phyloP scores from a whole-genome alignment of 2,329 filamentous ascomycete species.

The Didymella glomerata region DNA sequence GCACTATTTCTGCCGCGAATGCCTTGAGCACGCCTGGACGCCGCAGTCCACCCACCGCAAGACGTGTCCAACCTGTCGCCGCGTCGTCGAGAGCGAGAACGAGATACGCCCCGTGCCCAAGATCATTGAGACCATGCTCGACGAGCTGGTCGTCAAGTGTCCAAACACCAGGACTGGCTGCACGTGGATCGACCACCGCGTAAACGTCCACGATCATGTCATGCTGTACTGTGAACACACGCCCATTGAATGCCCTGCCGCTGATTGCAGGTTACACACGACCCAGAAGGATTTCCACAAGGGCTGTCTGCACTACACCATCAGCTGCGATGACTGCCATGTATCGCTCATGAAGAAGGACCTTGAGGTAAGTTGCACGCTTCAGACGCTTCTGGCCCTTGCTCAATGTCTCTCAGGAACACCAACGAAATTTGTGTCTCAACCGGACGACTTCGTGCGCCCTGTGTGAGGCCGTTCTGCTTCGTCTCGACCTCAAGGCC shows the following conservation, averaged over 20 bases:
- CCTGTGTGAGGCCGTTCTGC: slow-evolving; percentile 54
- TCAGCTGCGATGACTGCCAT: slow-evolving; percentile 63
- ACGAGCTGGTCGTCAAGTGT: slow-evolving; percentile 68
- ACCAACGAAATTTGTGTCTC: slow-evolving; percentile 60
- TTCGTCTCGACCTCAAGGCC: slow-evolving; percentile 52
- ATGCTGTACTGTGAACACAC: slow-evolving; percentile 67
- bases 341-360: slow-evolving; percentile 63
- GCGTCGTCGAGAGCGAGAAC: slow-evolving; percentile 48
- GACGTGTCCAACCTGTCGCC: slow-evolving; percentile 67
- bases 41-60: slow-evolving; percentile 42
- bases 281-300: slow-evolving; percentile 63
- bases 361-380: slow-evolving; percentile 54
- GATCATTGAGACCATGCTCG: slow-evolving; percentile 67
- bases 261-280: slow-evolving; percentile 61
- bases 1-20: slow-evolving; percentile 69
- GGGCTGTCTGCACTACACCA: slow-evolving; percentile 63
- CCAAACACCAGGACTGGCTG: slow-evolving; percentile 65
- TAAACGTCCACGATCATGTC: slow-evolving; percentile 66
- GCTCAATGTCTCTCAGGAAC: slow-evolving; percentile 46
- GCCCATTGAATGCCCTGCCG: slow-evolving; percentile 61
- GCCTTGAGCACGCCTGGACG: slow-evolving; percentile 57
- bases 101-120: slow-evolving; percentile 57
- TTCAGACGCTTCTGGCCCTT: slow-evolving; percentile 30
- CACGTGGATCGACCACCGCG: slow-evolving; percentile 61
- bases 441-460: slow-evolving; percentile 57